Percentiles rank a stretch among this genome's conserved stretches.
phyloP scores from a whole-genome alignment of 2,329 filamentous ascomycete species.

The Elsinoe batatas region DNA sequence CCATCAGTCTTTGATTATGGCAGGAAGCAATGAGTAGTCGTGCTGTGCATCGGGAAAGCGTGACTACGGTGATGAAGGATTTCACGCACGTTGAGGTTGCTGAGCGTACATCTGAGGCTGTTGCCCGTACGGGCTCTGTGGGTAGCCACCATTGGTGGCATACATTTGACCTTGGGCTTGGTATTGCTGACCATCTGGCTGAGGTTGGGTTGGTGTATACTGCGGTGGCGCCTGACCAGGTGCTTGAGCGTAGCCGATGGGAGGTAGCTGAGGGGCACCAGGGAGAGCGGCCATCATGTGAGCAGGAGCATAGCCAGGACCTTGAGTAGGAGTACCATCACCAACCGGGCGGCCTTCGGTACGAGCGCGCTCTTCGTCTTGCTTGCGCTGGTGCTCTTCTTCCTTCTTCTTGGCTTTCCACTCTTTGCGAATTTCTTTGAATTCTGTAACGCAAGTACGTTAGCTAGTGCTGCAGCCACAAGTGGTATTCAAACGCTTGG shows the following conservation, averaged over 20 bases:
- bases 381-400: constrained; percentile 81
- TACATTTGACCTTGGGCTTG: constrained; percentile 36
- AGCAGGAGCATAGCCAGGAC: constrained; percentile 36
- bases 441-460: constrained; percentile 53
- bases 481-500: constrained; percentile 7
- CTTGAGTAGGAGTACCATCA: constrained; percentile 41
- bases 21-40: background rate
- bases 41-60: background rate
- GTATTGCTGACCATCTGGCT: constrained; percentile 42
- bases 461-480: constrained; percentile 21
- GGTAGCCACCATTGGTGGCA: constrained; percentile 37
- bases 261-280: constrained; percentile 40
- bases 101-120: constrained; percentile 36
- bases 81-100: constrained; percentile 26
- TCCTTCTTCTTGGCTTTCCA: constrained; percentile 99
- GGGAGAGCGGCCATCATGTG: constrained; percentile 38
- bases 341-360: constrained; percentile 49
- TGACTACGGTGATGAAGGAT: constrained; percentile 7
- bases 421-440: constrained; percentile 97
- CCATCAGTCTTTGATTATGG: constrained; percentile 3
- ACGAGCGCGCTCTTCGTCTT: constrained; percentile 73
- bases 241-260: constrained; percentile 43
- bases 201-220: constrained; percentile 36
- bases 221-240: constrained; percentile 35
- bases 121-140: constrained; percentile 40